Percentiles rank a stretch among this genome's conserved stretches.
phyloP scores from a whole-genome alignment of 495 filamentous ascomycete genomes.

The Aspergillus carlsbadensis region DNA sequence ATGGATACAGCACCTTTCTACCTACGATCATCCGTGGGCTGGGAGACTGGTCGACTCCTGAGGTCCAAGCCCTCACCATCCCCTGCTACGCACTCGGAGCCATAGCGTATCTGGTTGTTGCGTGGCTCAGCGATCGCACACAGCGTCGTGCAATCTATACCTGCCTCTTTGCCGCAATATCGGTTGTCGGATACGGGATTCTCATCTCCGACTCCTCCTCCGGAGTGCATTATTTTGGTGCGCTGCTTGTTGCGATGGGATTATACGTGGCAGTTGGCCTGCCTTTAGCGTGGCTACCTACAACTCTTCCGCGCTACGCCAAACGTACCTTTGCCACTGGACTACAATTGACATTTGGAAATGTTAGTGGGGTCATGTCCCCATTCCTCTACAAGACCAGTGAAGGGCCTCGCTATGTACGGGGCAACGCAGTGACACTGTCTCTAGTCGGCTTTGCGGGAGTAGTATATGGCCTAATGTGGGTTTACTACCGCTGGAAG shows the following conservation, averaged over 20 bases:
- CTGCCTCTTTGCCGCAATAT: slow-evolving; percentile 55
- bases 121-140: slow-evolving; percentile 58
- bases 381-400: slow-evolving; percentile 51
- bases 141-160: slow-evolving; percentile 62
- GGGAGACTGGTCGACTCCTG: slow-evolving; percentile 57
- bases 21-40: slow-evolving; percentile 75
- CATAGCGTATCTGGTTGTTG: slow-evolving; percentile 60
- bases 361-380: slow-evolving; percentile 66
- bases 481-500: slow-evolving; percentile 49
- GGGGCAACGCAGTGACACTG: slow-evolving; percentile 49
- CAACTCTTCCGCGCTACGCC: slow-evolving; percentile 62
- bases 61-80: slow-evolving; percentile 75
- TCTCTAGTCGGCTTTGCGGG: slow-evolving; percentile 39
- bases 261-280: slow-evolving; percentile 69
- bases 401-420: slow-evolving; percentile 41
- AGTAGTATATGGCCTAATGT: slow-evolving; percentile 51
- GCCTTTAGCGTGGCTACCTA: slow-evolving; percentile 66
- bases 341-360: slow-evolving; percentile 66
- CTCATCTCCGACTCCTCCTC: slow-evolving; percentile 57
- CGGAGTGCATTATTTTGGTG: slow-evolving; percentile 70
- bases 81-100: slow-evolving; percentile 73
- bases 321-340: slow-evolving; percentile 71
- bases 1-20: slow-evolving; percentile 74
- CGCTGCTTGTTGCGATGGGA: slow-evolving; percentile 68
- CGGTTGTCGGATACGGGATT: slow-evolving; percentile 67